Evolutionary conservation across 1,284 basidiomycete species (phyloP), one percentile per base, ranked within the genome.

Genomic region (Rhizopogon parksii): DNA sequence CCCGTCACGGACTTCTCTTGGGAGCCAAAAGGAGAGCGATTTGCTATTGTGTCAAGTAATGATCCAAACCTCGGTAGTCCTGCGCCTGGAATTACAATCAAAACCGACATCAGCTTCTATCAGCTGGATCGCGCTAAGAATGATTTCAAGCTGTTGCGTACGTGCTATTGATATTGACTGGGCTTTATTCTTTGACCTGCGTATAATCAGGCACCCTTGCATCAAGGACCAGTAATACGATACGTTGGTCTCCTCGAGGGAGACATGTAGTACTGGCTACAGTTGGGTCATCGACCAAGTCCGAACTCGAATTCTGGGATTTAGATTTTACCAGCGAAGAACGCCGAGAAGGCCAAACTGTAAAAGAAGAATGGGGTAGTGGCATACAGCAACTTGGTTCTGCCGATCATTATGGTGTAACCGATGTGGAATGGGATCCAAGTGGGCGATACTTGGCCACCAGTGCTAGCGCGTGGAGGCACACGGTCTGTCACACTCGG

Each of bases 271-370:
- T 98, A 46, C 82, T 97, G 52, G 95, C 94, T 15, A 98, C 95
- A 39, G 88, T 99, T 50, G 96, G 95, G 40, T 95, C 92, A 14
- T 86, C 90, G 19, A 85, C 83, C 62, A 99, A 99, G 76, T 99
- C 91, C 32, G 96, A 99, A 69, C 79, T 99, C 36, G 95, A 99
- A 68, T 99, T 98, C 75, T 99, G 92, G 92, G 96, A 99, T 70
- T 80, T 98, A 47, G 96, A 99, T 73, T 96, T 95, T 68, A 85
- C 78, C 58, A 77, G 72, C 24, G 90, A 91, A 57, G 91, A 93
- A 42, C 79, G 80, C 46, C 79, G 85, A 60, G 80, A 83, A 54
- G 77, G 78, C 21, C 76, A 80, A 59, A 63, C 71, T 54, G 70
- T 77, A 53, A 81, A 84, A 58, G 75, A 81, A 45, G 90, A 94